Base-by-base conservation (phyloP, 2,329 filamentous ascomycete genomes). In the Neonectria punicea region DNA sequence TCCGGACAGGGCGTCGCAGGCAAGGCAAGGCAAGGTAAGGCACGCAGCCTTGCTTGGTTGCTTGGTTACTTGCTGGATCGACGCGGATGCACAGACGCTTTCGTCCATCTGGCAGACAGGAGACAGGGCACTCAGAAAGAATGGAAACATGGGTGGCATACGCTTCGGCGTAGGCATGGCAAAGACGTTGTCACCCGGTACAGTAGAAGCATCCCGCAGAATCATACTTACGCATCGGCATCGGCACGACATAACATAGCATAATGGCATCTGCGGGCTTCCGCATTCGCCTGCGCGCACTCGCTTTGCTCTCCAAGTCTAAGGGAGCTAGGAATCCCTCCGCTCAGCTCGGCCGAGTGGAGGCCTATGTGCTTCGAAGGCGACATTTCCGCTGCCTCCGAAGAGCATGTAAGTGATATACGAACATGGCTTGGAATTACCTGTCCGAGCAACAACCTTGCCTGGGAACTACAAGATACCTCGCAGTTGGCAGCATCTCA, bases 1-100 rank as follows among this genome's bases (percentile, higher is more conserved):
- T 54, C 34, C 49, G 47, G 22, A 32, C 63, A 66, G 59, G 54
- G 50, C 61, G 59, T 44, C 41, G 57, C 49, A 61, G 62, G 55
- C 47, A 34, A 60, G 39, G 25, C 53, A 36, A 6, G 32, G 18
- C 25, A 46, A 51, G 39, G 25, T 25, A 46, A 51, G 39, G 53
- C 39, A 32, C 53, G 53, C 10, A 41, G 53, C 34, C 58, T 49
- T 60, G 58, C 10, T 47, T 60, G 56, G 47, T 41, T 49, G 50
- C 58, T 61, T 60, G 56, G 56, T 41, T 49, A 41, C 58, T 61
- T 61, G 43, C 44, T 32, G 22, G 57, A 59, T 59, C 58, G 41
- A 55, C 51, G 25, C 44, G 22, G 36, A 62, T 51, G 59, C 59
- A 62, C 46, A 62, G 59, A 62, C 59, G 18, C 46, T 25, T 41